Conservation (phyloP, 495 filamentous ascomycete species). For the Glarea lozoyensis region DNA sequence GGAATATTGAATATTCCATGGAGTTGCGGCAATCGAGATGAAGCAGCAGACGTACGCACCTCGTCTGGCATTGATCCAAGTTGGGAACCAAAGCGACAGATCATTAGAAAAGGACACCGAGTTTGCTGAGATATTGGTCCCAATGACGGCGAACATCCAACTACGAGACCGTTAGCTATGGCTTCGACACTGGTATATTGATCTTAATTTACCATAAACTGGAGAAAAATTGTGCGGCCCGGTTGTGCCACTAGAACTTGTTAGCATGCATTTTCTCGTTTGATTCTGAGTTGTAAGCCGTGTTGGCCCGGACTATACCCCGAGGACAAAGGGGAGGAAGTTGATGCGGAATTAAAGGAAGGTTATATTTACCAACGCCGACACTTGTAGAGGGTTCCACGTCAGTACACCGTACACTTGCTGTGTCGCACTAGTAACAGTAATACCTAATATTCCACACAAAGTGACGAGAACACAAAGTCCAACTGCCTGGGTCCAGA, state of each 20-base stretch:
- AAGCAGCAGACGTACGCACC: slow-evolving; percentile 32
- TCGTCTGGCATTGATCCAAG: slow-evolving; percentile 33
- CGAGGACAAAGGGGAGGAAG: no score
- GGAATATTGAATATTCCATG: slow-evolving; percentile 41
- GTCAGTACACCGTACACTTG: slow-evolving; percentile 29
- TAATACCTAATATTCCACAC: slow-evolving; percentile 30
- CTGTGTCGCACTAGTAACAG: slow-evolving; percentile 28
- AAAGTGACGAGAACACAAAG: slow-evolving; percentile 33
- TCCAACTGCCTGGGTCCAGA: slow-evolving; percentile 26
- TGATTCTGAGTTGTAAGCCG: no score
- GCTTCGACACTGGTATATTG: no score
- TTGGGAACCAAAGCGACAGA: slow-evolving; percentile 28
- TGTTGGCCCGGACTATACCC: no score
- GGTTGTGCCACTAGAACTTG: no score
- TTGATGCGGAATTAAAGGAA: no score
- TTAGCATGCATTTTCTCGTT: no score
- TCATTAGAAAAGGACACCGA: slow-evolving; percentile 34
- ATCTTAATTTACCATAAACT: no score
- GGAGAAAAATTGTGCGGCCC: slow-evolving; percentile 33
- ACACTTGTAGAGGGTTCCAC: slow-evolving; percentile 34
- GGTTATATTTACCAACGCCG: no score
- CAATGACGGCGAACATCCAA: slow-evolving; percentile 34
- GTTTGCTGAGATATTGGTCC: slow-evolving; percentile 31
- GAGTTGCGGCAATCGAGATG: slow-evolving; percentile 25
- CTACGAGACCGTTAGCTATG: no score